Evolutionary conservation across 805 yeast genomes (phyloP).

Genomic region (Lipomyces sp.): DNA sequence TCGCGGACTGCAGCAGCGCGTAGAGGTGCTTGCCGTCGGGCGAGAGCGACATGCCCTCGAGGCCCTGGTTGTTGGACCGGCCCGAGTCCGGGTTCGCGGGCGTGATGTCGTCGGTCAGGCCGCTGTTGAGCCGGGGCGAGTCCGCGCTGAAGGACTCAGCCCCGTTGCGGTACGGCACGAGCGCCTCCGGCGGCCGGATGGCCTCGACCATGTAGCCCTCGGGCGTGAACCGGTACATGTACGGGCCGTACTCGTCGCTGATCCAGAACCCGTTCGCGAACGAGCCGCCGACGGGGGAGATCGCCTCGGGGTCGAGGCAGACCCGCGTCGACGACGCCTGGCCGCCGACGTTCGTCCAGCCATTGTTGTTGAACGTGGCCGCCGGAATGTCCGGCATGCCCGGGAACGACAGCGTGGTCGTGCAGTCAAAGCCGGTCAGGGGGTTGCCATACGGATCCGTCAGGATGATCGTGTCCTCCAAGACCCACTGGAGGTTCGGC

Average conservation of each 20-base stretch:
- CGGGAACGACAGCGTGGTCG: constrained; percentile 15
- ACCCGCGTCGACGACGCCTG: constrained; percentile 12
- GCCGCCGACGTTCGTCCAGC: constrained; percentile 20
- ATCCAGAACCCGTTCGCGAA: constrained; percentile 26
- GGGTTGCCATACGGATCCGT: constrained; percentile 25
- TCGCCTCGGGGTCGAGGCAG: constrained; percentile 22
- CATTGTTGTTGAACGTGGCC: constrained; percentile 13
- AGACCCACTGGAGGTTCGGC: constrained; percentile 20
- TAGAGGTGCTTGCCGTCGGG: constrained; percentile 24
- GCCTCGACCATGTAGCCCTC: constrained; percentile 22
- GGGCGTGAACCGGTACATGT: constrained; percentile 18
- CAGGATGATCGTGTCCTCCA: constrained; percentile 20
- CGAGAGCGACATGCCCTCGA: constrained; percentile 20
- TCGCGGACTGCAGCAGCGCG: constrained; percentile 21
- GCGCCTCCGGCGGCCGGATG: constrained; percentile 23
- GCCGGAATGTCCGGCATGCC: constrained; percentile 21
- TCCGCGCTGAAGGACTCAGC: constrained; percentile 20
- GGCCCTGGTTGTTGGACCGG: constrained; percentile 25
- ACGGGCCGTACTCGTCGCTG: constrained; percentile 26
- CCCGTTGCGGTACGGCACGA: constrained; percentile 24
- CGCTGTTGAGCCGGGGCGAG: constrained; percentile 12
- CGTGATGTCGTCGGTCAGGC: constrained; percentile 12
- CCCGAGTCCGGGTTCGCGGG: constrained; percentile 26
- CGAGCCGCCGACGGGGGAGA: constrained; percentile 17
- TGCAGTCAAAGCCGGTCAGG: constrained; percentile 24